phyloP scores from a whole-genome alignment of 768 basidiomycete genomes.

The Butyriboletus loyo region DNA sequence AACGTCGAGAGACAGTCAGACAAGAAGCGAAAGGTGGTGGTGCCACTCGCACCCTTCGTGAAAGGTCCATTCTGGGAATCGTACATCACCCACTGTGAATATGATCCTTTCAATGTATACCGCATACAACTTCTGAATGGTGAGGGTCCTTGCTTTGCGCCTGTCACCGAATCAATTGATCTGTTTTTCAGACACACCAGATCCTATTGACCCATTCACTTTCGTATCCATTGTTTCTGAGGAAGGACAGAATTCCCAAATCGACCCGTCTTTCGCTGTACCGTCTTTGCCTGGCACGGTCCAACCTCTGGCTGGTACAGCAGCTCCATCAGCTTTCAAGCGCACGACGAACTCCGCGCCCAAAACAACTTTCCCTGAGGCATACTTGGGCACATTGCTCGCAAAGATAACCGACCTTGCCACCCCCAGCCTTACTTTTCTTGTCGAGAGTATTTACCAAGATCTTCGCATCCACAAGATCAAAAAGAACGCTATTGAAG shows the following conservation, averaged over 20 bases:
- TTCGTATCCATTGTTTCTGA: constrained; percentile 55
- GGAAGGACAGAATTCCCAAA: constrained; percentile 23
- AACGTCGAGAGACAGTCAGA: constrained; percentile 40
- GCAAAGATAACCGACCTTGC: constrained; percentile 60
- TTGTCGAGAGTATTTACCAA: constrained; percentile 72
- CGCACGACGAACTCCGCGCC: constrained; percentile 29
- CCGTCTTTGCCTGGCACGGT: constrained; percentile 44
- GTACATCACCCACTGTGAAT: constrained; percentile 59
- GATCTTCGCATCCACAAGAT: constrained; percentile 67
- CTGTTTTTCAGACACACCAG: constrained; percentile 55
- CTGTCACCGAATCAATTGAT: constrained; percentile 2
- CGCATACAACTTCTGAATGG: constrained; percentile 85
- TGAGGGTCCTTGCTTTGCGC: constrained; percentile 30
- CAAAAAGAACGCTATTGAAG: constrained; percentile 82
- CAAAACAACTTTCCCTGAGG: constrained; percentile 68
- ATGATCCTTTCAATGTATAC: constrained; percentile 70
- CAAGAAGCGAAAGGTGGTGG: constrained; percentile 75
- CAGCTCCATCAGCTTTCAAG: constrained; percentile 24
- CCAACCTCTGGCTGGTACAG: constrained; percentile 16
- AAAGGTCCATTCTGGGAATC: constrained; percentile 85
- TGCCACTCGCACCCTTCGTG: constrained; percentile 74
- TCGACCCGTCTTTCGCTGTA: constrained; percentile 42
- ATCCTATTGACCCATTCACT: constrained; percentile 75
- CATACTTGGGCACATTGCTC: constrained; percentile 56
- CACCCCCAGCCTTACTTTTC: constrained; percentile 58